Evolutionary conservation across 352 stramenopile species (phyloP).

Genomic region (Plasmopara muralis): DNA sequence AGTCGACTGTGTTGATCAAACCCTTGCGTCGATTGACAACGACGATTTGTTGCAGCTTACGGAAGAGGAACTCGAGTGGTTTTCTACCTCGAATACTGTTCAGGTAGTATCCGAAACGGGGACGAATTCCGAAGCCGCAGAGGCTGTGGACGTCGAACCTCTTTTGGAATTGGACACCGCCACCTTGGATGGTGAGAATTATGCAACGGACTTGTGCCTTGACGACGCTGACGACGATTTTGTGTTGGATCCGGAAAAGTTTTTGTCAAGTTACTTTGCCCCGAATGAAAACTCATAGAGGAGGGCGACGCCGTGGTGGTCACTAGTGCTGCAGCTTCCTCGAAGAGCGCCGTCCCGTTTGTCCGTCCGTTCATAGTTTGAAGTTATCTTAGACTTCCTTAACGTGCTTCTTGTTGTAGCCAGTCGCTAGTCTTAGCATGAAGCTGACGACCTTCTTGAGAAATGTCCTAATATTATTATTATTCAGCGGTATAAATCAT

Average conservation of each 20-base stretch:
- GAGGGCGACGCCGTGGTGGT: slow-evolving; percentile 29
- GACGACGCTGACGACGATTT: slow-evolving; percentile 81
- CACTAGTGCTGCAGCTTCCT: slow-evolving; percentile 41
- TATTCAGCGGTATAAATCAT: slow-evolving; percentile 26
- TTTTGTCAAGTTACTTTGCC: slow-evolving; percentile 80
- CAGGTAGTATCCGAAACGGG: slow-evolving; percentile 4
- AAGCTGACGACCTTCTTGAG: slow-evolving; percentile 11
- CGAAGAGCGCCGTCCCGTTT: slow-evolving; percentile 27
- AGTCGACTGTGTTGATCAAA: slow-evolving; percentile 52
- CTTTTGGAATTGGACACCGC: slow-evolving; percentile 26
- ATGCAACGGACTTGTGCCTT: slow-evolving; percentile 28
- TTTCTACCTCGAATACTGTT: slow-evolving; percentile 40
- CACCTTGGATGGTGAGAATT: slow-evolving; percentile 17
- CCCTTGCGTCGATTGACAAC: slow-evolving; percentile 65
- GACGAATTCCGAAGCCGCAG: slow-evolving; percentile 7
- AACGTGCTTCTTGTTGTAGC: slow-evolving; percentile 6
- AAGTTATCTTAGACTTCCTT: slow-evolving; percentile 13
- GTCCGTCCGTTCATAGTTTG: slow-evolving; percentile 27
- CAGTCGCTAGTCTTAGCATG: slow-evolving; percentile 6
- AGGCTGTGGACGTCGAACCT: slow-evolving; percentile 7
- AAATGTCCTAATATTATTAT: slow-evolving; percentile 40
- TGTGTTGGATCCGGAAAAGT: slow-evolving; percentile 81
- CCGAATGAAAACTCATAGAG: slow-evolving; percentile 26
- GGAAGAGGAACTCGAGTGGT: slow-evolving; percentile 82
- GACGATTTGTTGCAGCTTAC: slow-evolving; percentile 75